These are phyloP conservation scores for Dichomitus squalens DNA, from an alignment of 1,284 basidiomycete genomes.

Conservation along the genomic window DNA sequence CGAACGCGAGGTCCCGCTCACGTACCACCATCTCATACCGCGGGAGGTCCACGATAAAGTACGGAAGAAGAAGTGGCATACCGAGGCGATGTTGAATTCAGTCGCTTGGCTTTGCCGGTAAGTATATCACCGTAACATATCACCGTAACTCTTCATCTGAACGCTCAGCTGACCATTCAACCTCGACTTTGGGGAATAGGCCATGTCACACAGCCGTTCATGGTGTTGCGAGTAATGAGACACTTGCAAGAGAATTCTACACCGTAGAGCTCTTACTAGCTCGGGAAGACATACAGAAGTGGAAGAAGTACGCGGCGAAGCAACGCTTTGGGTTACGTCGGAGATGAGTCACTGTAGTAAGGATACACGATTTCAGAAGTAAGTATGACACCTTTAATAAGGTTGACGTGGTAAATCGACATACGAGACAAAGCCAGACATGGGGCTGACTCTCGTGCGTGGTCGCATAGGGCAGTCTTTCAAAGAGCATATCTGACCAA, in stretches of 20 bases:
- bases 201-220: constrained; percentile 58
- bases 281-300: constrained; percentile 55
- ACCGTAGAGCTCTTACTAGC: constrained; percentile 50
- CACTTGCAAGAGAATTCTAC: constrained; percentile 49
- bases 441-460: too few relatives aligned
- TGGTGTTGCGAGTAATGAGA: constrained; percentile 48
- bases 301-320: constrained; percentile 54
- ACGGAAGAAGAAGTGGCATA: constrained; percentile 57
- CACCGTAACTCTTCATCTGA: too few relatives aligned
- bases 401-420: too few relatives aligned
- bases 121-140: too few relatives aligned
- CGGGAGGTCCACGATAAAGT: constrained; percentile 52
- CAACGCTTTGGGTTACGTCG: constrained; percentile 46
- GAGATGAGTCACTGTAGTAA: too few relatives aligned
- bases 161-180: background rate
- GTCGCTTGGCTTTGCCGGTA: constrained; percentile 62
- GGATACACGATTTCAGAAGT: too few relatives aligned
- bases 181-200: constrained; percentile 13
- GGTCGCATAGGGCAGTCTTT: too few relatives aligned
- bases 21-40: constrained; percentile 63
- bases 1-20: constrained; percentile 52
- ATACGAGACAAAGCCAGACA: too few relatives aligned
- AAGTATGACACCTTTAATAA: background rate
- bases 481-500: too few relatives aligned
- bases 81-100: constrained; percentile 49